phyloP scores from a whole-genome alignment of 345 rosid genomes.

The Triadica sebifera region DNA sequence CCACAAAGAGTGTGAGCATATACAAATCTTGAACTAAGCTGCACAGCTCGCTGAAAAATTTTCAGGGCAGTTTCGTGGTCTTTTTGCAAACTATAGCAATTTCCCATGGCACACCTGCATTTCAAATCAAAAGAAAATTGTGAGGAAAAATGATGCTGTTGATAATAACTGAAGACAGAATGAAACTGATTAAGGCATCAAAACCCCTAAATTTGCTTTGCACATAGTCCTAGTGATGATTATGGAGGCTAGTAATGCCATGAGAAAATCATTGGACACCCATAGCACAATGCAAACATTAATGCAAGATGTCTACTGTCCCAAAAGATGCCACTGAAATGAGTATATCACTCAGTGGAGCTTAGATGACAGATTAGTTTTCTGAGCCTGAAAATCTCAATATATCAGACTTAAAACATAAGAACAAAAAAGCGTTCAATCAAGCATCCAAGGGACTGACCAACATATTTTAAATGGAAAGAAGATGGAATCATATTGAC shows the following conservation, averaged over 20 bases:
- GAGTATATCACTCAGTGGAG: not conserved
- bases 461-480: not conserved
- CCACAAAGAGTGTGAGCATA: constrained; percentile 96
- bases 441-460: not conserved
- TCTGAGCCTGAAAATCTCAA: not conserved
- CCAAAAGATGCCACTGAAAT: not conserved
- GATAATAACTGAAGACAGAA: constrained; percentile 5
- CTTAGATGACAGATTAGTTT: not conserved
- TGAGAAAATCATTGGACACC: not conserved
- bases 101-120: constrained; percentile 98
- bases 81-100: constrained; percentile 95
- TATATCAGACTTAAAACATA: not conserved
- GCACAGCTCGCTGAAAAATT: constrained; percentile 89
- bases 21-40: constrained; percentile 80
- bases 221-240: not conserved
- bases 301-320: not conserved
- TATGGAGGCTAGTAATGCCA: not conserved
- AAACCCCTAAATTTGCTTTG: constrained; percentile 9
- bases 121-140: constrained; percentile 13
- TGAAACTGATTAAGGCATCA: not conserved
- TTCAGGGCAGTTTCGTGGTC: constrained; percentile 96
- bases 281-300: not conserved
- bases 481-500: not conserved
- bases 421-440: not conserved
- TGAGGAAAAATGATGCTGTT: not conserved